Evolutionary conservation across 805 yeast genomes (phyloP), one percentile per base, ranked within the genome.

Genomic region (Candida rishiriensis): DNA sequence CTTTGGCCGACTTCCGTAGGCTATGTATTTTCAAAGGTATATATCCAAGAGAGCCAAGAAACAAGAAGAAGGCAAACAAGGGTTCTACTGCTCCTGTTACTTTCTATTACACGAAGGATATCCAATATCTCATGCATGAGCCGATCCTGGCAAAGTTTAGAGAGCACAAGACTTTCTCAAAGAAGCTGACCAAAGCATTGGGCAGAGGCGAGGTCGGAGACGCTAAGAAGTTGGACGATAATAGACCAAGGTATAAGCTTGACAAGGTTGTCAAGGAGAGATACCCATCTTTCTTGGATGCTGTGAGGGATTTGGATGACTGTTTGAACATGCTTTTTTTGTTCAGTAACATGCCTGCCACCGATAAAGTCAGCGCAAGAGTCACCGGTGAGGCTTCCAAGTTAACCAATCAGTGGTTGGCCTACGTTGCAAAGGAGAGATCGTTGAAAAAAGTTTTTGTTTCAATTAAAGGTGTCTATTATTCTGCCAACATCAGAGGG

Each of bases 81-180:
- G 98, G 99, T 17, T 86, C 96, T n/a, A 88, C 97, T 8, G 95
- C 95, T 21, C 96, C 96, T 38, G 85, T 85, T 18, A 93, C 99
- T 3, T 95, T 93, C 64, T 93, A 93, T 70, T 91, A 89, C 65
- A 66, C 84, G 51, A 93, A 89, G 67, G 99, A 93, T 65, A 93
- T 93, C 53, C 96, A 90, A 67, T 93, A 91, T 65, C 72, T 93
- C 55, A 70, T 88, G 72, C 99, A 93, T 65, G 99, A 93, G 70
- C 98, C 98, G 3, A 85, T 93, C 21, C 73, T 93, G 56, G 78
- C 76, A 49, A 89, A 87, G 67, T 93, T 93, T 69, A 81, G 99
- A 70, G 96, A 90, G 48, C 98, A 93, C 69, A 93, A 93, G 73
- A 78, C 93, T 6, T 93, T 93, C 68, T 84, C 97, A 42, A 86